Evolutionary conservation across 176 grass and related monocot genomes (phyloP).

Genomic region (Triticum monococcum): DNA sequence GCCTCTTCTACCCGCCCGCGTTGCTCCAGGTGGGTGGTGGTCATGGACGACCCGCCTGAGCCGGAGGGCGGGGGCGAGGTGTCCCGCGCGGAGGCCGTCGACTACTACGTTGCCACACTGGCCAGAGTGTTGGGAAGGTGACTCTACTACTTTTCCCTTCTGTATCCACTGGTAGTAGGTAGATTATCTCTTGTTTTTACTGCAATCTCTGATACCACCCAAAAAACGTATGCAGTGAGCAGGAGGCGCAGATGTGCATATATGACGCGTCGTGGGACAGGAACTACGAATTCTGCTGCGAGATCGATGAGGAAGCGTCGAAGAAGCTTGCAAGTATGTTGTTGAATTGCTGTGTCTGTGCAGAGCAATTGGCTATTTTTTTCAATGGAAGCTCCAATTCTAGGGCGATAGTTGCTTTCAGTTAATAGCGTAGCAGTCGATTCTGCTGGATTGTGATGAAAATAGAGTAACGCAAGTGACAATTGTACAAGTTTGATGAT

Average conservation of each 20-base stretch:
- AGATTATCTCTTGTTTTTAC: not conserved
- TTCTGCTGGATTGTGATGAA: conserved; percentile 7
- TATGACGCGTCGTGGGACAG: conserved; percentile 70
- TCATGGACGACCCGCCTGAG: conserved; percentile 41
- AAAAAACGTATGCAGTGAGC: conserved; percentile 31
- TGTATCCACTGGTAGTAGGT: not conserved
- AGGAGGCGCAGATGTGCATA: conserved; percentile 82
- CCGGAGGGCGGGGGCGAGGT: conserved; percentile 1
- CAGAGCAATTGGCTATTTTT: not conserved
- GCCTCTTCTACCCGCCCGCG: not conserved
- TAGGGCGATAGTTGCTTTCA: not conserved
- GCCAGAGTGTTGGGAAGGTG: conserved; percentile 65
- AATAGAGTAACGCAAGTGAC: not conserved
- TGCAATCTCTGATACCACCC: not conserved
- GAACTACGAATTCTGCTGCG: conserved; percentile 62
- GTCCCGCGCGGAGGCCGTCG: conserved; percentile 60
- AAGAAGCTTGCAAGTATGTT: conserved; percentile 67
- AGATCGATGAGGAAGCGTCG: conserved; percentile 57
- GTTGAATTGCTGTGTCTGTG: not conserved
- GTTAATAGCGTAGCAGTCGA: not conserved
- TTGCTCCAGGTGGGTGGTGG: conserved; percentile 53
- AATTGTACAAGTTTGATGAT: not conserved
- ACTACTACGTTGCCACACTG: conserved; percentile 68
- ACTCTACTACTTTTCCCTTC: not conserved
- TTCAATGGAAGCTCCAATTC: not conserved